Conservation (phyloP, 805 yeast genomes). For the Cyberlindnera maritima region DNA sequence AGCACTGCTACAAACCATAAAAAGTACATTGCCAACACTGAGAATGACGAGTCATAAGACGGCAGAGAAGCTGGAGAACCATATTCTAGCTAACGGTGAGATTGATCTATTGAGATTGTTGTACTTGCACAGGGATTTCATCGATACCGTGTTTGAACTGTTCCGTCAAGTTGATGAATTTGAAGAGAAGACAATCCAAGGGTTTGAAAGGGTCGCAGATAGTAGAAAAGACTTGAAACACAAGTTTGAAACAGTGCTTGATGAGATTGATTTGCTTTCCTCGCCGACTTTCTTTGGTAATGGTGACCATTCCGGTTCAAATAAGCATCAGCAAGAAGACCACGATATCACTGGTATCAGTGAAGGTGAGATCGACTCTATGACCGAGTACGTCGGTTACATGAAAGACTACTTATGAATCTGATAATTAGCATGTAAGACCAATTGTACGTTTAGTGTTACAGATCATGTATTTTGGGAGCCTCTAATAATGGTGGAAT, state of each 20-base stretch:
- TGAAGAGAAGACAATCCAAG: neutral
- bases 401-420: slow-evolving; percentile 1
- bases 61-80: slow-evolving; percentile 1
- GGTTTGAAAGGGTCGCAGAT: neutral
- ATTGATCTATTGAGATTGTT: slow-evolving; percentile 1
- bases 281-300: too few relatives aligned
- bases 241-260: neutral
- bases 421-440: too few relatives aligned
- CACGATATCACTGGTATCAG: neutral
- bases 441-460: too few relatives aligned
- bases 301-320: neutral
- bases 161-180: slow-evolving; percentile 7
- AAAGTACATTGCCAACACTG: neutral
- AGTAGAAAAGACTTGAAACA: neutral
- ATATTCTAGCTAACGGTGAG: slow-evolving; percentile 1
- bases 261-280: neutral
- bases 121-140: neutral
- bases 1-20: neutral
- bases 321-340: neutral
- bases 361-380: neutral
- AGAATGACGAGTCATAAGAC: neutral
- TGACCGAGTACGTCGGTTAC: neutral
- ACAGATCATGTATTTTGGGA: too few relatives aligned
- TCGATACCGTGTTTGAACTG: slow-evolving; percentile 2
- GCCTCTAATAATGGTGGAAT: too few relatives aligned